Base-by-base conservation (phyloP, 768 basidiomycete species). In the Thelephora ganbajun region DNA sequence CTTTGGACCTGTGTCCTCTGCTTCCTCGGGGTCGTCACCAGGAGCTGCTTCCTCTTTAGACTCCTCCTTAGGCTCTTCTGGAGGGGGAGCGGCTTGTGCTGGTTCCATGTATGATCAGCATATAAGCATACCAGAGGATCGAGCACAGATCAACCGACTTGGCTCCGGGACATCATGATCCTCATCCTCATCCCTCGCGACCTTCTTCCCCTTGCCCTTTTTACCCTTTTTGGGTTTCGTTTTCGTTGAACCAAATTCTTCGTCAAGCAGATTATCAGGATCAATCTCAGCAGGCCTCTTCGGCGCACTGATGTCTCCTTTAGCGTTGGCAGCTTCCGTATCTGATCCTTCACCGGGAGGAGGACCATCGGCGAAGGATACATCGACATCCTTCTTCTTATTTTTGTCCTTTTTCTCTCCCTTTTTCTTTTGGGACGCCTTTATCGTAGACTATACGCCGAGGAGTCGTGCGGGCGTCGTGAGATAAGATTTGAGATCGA, bases 331-430 rank as follows among this genome's bases (percentile, higher is more conserved):
- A 5, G 58, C 61, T 23, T 62, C 62, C 1, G 51, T 58, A 36
- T 63, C 65, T 1, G 59, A 54, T 6, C 57, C 64, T 34, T 63
- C 56, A 4, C 56, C 61, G 3, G 58, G 53, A 6, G 51, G 48
- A 33, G 61, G 50, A 26, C 57, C 59, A 20, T 56, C 49, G 35
- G 46, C 55, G 39, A 57, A 56, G 16, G 54, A 48, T 11, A 62
- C 58, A 48, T 66, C 57, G 54, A 61, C 59, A 47, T 64, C 62
- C 20, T 57, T 44, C 39, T 55, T 50, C 52, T 65, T 66, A 56
- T 71, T 75, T 39, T 58, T 53, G 53, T 69, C 66, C 63, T 73
- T 77, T 56, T 76, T 77, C 45, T 71, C 68, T 62, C 81, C 79
- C 58, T 77, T 76, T 9, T 59, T 60, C 52, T 76, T 76, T 6